Conservation (phyloP, 805 yeast genomes). For the Candida schatavii region DNA sequence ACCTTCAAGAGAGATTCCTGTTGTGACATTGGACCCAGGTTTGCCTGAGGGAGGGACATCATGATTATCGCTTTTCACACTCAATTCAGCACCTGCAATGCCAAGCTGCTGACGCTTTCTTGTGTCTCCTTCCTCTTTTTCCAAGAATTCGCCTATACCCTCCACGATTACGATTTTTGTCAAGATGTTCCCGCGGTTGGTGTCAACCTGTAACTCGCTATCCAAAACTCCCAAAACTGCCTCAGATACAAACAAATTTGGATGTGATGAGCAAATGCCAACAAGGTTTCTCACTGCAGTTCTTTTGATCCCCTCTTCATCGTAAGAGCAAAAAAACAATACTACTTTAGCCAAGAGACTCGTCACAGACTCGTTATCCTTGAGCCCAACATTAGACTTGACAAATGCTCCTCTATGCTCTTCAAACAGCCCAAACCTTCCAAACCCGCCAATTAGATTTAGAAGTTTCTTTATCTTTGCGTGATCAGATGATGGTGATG, state of each 20-base stretch:
- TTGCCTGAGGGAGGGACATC: conserved; percentile 30
- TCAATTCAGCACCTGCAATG: conserved; percentile 18
- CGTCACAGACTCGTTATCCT: conserved; percentile 51
- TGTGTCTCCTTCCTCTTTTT: conserved; percentile 51
- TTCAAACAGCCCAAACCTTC: conserved; percentile 65
- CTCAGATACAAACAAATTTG: conserved; percentile 61
- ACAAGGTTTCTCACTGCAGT: conserved; percentile 58
- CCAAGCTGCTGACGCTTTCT: conserved; percentile 19
- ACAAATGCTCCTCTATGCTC: conserved; percentile 37
- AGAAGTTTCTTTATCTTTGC: conserved; percentile 44
- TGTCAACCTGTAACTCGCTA: conserved; percentile 32
- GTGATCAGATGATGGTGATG: conserved; percentile 20
- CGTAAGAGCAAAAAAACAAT: conserved; percentile 47
- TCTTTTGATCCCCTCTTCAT: conserved; percentile 26
- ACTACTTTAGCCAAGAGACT: conserved; percentile 59
- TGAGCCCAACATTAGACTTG: conserved; percentile 39
- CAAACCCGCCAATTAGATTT: conserved; percentile 67
- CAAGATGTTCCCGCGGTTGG: conserved; percentile 27
- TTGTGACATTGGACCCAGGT: background rate
- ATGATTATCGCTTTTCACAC: too few species aligned
- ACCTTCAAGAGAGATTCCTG: conserved; percentile 52
- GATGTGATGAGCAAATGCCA: conserved; percentile 57
- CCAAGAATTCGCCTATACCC: conserved; percentile 57
- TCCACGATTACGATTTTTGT: conserved; percentile 52
- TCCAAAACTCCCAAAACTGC: conserved; percentile 54